Evolutionary conservation across 371 early-diverging fungal species (phyloP).

Genomic region (Mortierella sp.): DNA sequence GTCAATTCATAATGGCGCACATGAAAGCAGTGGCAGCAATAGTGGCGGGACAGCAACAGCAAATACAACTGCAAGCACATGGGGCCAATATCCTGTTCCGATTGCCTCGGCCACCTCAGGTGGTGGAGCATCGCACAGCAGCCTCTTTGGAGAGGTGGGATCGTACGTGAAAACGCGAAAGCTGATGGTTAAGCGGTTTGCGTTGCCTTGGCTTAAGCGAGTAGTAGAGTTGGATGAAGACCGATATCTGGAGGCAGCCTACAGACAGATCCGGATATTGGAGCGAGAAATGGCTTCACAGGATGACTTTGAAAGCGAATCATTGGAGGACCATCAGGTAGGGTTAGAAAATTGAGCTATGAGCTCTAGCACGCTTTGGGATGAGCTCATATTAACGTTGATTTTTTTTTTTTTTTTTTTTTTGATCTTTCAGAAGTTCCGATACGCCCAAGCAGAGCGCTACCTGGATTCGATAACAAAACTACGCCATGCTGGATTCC

Average conservation of each 20-base stretch:
- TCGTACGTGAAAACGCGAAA: slow-evolving; percentile 39
- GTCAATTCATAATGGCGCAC: background rate
- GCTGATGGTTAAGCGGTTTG: slow-evolving; percentile 38
- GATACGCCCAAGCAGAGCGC: slow-evolving; percentile 29
- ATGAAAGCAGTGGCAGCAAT: background rate
- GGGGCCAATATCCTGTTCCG: background rate
- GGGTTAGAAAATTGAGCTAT: background rate
- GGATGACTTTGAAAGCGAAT: background rate
- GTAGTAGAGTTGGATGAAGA: slow-evolving; percentile 26
- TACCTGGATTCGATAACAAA: slow-evolving; percentile 38
- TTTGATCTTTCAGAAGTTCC: slow-evolving; percentile 18
- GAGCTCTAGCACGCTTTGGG: no score
- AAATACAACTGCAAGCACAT: background rate
- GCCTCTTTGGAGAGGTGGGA: slow-evolving; percentile 35
- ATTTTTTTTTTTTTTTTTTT: background rate
- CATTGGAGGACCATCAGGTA: slow-evolving; percentile 28
- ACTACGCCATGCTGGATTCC: slow-evolving; percentile 36
- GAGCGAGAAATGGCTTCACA: slow-evolving; percentile 45
- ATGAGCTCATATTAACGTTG: background rate
- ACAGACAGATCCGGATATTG: slow-evolving; percentile 42
- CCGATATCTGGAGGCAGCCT: slow-evolving; percentile 29
- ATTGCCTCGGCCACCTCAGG: background rate
- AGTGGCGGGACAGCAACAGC: slow-evolving; percentile 1
- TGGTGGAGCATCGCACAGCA: slow-evolving; percentile 2
- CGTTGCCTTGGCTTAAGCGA: slow-evolving; percentile 38